Base-by-base conservation (phyloP, 2,329 filamentous ascomycete genomes). In the Helminthosporium solani region DNA sequence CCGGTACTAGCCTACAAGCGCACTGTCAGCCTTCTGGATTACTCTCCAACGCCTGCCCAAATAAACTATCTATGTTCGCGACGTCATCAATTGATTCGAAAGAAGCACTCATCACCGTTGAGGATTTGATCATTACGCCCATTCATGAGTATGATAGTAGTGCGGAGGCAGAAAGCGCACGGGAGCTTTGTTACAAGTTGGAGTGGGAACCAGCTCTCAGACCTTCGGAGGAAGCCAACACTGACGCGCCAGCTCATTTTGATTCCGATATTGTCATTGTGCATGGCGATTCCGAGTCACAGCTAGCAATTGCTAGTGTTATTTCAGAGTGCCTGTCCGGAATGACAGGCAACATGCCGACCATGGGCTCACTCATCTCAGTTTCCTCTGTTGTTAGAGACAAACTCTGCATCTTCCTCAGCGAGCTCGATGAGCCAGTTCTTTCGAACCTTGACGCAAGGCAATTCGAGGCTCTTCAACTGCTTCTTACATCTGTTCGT, bases 141-240 rank as follows among this genome's bases (percentile, higher is more conserved):
- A 55, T 66, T 6, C 46, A 52, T 3, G 58, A 52, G 16, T 44
- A n/a, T 1, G 50, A 48, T 11, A 30, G 35, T 6, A 50, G 47
- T 6, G 33, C 34, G 1, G 47, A 56, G 11, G 39, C 15, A 2
- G 28, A 50, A 3, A 30, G 20, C 9, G 30, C 53, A 8, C 48
- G 61, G 20, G 57, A 65, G 36, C 53, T 65, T 7, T 64, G 60
- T 49, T 66, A 63, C 45, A 66, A 65, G 46, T 40, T 53, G 18
- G 42, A 50, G 0, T 65, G 60, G 61, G 60, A 65, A 36, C 52
- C 50, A 0, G 38, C 53, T 16, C 23, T 54, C 14, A 37, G 37
- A 8, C 20, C 38, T 20, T 5, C 27, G 11, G 34, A 44, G 19
- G 18, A 41, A 15, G 18, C 19, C 2, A 34, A 18, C 18, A 7